A percentile compares a stretch with the other conserved stretches of the same genome.
phyloP scores from a whole-genome alignment of 495 filamentous ascomycete genomes.

The Pseudoneurospora amorphoporcata region DNA sequence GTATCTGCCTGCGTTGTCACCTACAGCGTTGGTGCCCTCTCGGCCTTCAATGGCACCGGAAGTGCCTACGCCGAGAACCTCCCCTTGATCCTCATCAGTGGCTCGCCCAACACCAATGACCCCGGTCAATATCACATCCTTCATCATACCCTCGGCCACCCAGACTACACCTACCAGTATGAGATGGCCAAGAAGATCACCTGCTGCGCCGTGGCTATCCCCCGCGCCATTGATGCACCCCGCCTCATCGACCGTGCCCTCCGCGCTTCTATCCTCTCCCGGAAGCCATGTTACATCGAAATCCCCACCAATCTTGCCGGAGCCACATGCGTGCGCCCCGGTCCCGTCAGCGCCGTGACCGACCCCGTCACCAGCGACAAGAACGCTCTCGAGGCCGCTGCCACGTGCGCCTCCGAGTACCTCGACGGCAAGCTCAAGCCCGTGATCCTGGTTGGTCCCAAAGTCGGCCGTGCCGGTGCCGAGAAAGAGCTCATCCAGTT shows the following conservation, averaged over 20 bases:
- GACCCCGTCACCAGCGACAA: conserved; percentile 10
- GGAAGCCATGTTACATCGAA: conserved; percentile 69
- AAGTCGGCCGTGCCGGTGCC: conserved; percentile 11
- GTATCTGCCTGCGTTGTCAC: conserved; percentile 61
- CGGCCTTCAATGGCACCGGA: conserved; percentile 57
- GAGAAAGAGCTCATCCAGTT: conserved; percentile 10
- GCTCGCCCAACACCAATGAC: conserved; percentile 46
- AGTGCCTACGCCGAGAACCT: conserved; percentile 63
- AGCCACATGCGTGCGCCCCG: conserved; percentile 13
- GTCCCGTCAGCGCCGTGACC: conserved; percentile 13
- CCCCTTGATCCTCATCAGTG: conserved; percentile 68
- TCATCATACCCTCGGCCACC: conserved; percentile 82
- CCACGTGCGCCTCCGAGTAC: conserved; percentile 9
- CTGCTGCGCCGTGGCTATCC: conserved; percentile 54
- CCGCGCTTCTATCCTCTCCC: conserved; percentile 58
- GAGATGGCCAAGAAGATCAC: conserved; percentile 57
- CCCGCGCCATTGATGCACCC: conserved; percentile 54
- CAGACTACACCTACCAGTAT: conserved; percentile 59
- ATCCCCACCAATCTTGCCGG: conserved; percentile 73
- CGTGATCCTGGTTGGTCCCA: conserved; percentile 15
- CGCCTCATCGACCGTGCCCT: conserved; percentile 68
- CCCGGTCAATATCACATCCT: conserved; percentile 52
- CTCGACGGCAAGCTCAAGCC: conserved; percentile 16
- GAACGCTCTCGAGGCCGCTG: conserved; percentile 11
- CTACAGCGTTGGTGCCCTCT: conserved; percentile 66